Base-by-base conservation (phyloP, 768 basidiomycete genomes). In the Boletus huronensis region DNA sequence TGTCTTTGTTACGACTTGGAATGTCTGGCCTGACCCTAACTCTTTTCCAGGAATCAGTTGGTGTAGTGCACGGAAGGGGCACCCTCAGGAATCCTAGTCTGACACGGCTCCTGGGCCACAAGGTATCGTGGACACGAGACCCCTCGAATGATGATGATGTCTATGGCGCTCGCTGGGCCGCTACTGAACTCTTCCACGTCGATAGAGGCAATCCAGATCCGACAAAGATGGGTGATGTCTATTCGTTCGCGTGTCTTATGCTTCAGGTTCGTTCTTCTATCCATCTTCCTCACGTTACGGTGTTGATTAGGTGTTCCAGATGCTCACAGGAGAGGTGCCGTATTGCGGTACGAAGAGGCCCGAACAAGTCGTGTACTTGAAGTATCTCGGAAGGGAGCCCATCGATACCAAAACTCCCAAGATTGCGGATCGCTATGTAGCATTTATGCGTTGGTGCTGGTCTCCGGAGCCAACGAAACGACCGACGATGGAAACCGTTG, bases 181-280 rank as follows among this genome's bases (percentile, higher is more conserved):
- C 59, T 17, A n/a, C 50, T 5, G 59, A 60, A 11, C 25, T 60
- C 14, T 60, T 60, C 46, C 16, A 17, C 5, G 14, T 51, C 2
- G 50, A 60, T 1, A 3, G 31, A 6, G 32, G 21, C n/a, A 17
- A 48, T 43, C 29, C 26, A 21, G 13, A 1, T 2, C 53, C 58
- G 13, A 60, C 59, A 19, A 48, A 26, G 28, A 60, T 60, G 59
- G 51, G 58, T 7, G 59, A 60, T 7, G 42, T 60, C 21, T 60
- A 60, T 25, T 60, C 59, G 6, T 60, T 60, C 11, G 58, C 32
- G 10, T 60, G 59, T 17, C 52, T 60, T 5, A 55, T 55, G 58
- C 59, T 60, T 13, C 59, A 60, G 53, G 59, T 60, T 39, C 19
- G 53, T 48, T 21, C 5, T 19, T 48, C 25, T 9, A 1, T 31